These are phyloP conservation scores for Alternaria sp. DNA, from an alignment of 2,329 filamentous ascomycete species.

Conservation along the genomic window DNA sequence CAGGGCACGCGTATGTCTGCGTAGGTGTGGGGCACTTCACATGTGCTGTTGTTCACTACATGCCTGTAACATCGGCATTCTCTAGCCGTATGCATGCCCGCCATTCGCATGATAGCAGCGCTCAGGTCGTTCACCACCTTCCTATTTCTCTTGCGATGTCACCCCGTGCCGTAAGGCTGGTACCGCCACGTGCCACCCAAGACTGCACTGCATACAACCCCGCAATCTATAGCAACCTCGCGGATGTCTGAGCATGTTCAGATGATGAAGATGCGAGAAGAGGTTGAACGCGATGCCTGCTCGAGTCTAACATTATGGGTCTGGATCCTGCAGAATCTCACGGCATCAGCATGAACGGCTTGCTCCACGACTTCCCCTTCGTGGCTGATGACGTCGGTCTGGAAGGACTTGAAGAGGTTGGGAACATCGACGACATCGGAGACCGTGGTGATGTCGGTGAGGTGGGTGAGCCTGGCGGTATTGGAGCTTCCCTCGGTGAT, in stretches of 20 bases:
- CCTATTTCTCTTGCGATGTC: constrained; percentile 5
- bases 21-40: constrained; percentile 7
- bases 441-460: constrained; percentile 14
- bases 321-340: constrained; percentile 16
- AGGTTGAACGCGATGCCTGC: constrained; percentile 15
- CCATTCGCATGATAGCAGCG: constrained; percentile 1
- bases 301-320: constrained; percentile 1
- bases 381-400: constrained; percentile 15
- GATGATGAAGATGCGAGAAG: neutral
- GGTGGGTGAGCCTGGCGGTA: constrained; percentile 25
- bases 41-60: constrained; percentile 7
- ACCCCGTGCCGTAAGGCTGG: neutral
- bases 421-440: constrained; percentile 12
- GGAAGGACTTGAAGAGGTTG: constrained; percentile 24
- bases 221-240: neutral
- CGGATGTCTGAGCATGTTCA: constrained; percentile 16
- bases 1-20: neutral
- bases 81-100: neutral
- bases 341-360: constrained; percentile 40
- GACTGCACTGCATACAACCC: constrained; percentile 1
- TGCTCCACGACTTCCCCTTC: constrained; percentile 39
- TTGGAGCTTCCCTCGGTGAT: constrained; percentile 21
- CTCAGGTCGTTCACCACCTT: constrained; percentile 3
- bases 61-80: constrained; percentile 7
- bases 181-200: neutral